These are phyloP conservation scores for Immersiella caudata DNA, from an alignment of 495 filamentous ascomycete genomes.

Conservation along the genomic window DNA sequence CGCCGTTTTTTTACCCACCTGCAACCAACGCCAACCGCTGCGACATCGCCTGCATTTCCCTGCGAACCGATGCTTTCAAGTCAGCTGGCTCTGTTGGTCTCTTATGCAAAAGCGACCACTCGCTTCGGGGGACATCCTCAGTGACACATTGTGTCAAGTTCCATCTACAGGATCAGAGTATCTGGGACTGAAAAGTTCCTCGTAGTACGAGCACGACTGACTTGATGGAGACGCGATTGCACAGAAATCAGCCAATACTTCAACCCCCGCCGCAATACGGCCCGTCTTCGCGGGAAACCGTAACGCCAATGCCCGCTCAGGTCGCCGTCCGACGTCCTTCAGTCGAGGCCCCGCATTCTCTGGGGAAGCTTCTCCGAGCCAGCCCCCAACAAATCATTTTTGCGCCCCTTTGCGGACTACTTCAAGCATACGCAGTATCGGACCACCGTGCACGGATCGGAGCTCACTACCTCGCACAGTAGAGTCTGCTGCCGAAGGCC, in stretches of 20 bases:
- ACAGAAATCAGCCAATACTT: neutral
- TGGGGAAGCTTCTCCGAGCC: neutral
- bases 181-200: neutral
- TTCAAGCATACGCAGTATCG: neutral
- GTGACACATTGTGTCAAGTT: neutral
- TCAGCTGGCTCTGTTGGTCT: neutral
- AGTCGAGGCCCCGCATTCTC: conserved; percentile 3
- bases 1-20: conserved; percentile 5
- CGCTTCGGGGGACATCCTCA: neutral
- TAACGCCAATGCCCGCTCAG: conserved; percentile 2
- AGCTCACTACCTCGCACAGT: neutral
- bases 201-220: neutral
- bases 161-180: neutral
- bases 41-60: neutral
- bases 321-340: neutral
- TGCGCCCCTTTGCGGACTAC: neutral
- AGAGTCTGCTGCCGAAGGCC: neutral
- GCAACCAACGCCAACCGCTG: neutral
- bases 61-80: neutral
- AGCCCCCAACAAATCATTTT: neutral
- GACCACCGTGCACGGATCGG: neutral
- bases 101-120: neutral
- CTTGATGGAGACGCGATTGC: neutral
- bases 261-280: neutral
- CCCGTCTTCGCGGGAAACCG: conserved; percentile 4